These are phyloP conservation scores for Hevea brasiliensis DNA, from an alignment of 345 rosid genomes.

Conservation along the genomic window DNA sequence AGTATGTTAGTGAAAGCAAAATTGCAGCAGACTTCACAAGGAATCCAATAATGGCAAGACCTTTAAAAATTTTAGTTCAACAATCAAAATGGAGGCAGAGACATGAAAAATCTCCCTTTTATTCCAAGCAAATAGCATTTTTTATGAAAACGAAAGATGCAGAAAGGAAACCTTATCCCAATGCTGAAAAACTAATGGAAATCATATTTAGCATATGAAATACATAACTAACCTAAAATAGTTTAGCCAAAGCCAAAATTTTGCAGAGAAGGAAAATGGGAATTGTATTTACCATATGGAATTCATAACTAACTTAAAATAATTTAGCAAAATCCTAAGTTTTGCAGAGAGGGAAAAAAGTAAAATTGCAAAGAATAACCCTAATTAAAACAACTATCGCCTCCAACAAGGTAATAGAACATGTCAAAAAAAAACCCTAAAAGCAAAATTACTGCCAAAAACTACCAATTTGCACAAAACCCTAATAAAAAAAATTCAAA, in stretches of 20 bases:
- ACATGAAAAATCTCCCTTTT: not conserved
- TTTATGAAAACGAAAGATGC: not conserved
- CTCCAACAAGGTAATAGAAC: constrained; percentile 11
- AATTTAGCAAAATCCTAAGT: not conserved
- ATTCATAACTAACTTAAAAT: constrained; percentile 11
- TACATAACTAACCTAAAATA: constrained; percentile 11
- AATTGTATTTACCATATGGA: not conserved
- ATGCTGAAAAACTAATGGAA: not conserved
- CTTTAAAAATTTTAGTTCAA: not conserved
- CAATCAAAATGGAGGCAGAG: not conserved
- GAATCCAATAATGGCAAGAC: not conserved
- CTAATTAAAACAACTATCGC: constrained; percentile 19
- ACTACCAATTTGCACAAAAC: constrained; percentile 6
- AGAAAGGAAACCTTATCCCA: not conserved
- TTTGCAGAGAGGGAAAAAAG: not conserved
- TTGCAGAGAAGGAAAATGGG: not conserved
- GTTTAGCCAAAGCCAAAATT: not conserved
- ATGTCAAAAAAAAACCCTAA: constrained; percentile 13
- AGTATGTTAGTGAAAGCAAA: not conserved
- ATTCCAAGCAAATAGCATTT: not conserved
- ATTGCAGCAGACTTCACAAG: not conserved
- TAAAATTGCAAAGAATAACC: constrained; percentile 15
- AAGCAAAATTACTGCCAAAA: constrained; percentile 2
- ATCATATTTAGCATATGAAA: not conserved
- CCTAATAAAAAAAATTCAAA: not conserved